Conservation (phyloP, 2,329 filamentous ascomycete species). For the Aureobasidium pullulans region DNA sequence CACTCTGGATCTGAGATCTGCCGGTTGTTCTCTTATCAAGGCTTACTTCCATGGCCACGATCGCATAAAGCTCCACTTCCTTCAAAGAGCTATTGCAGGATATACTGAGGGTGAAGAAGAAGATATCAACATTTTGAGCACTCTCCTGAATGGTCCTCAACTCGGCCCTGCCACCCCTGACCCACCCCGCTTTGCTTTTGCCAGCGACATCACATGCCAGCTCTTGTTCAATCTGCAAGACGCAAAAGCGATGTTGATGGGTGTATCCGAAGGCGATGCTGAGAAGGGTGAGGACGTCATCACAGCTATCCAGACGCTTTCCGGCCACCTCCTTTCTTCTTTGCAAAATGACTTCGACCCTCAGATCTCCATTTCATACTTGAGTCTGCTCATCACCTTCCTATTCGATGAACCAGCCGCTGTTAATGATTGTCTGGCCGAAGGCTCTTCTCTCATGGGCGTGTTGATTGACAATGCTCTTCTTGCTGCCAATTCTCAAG, state of each 20-base stretch:
- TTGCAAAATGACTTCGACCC: constrained; percentile 71
- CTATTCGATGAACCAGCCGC: constrained; percentile 86
- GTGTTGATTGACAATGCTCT: constrained; percentile 41
- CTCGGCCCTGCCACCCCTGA: constrained; percentile 56
- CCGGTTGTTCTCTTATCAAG: constrained; percentile 84
- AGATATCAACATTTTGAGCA: constrained; percentile 73
- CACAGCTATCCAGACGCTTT: constrained; percentile 82
- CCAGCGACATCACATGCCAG: constrained; percentile 78
- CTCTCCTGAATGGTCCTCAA: constrained; percentile 62
- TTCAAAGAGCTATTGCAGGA: constrained; percentile 81
- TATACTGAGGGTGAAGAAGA: constrained; percentile 71
- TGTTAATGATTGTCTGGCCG: constrained; percentile 85
- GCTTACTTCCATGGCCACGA: constrained; percentile 82
- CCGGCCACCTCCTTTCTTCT: constrained; percentile 75
- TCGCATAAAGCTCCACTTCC: constrained; percentile 76
- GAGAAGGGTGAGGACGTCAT: constrained; percentile 89
- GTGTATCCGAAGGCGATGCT: constrained; percentile 81
- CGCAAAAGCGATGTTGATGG: constrained; percentile 72
- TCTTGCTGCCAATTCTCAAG: constrained; percentile 36
- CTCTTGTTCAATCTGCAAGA: constrained; percentile 71
- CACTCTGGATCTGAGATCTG: constrained; percentile 72
- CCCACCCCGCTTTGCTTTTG: constrained; percentile 85
- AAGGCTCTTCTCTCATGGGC: constrained; percentile 81
- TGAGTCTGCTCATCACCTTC: constrained; percentile 85
- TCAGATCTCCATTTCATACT: constrained; percentile 71